phyloP scores from a whole-genome alignment of 306 rosid species.

The Malus fusca region DNA sequence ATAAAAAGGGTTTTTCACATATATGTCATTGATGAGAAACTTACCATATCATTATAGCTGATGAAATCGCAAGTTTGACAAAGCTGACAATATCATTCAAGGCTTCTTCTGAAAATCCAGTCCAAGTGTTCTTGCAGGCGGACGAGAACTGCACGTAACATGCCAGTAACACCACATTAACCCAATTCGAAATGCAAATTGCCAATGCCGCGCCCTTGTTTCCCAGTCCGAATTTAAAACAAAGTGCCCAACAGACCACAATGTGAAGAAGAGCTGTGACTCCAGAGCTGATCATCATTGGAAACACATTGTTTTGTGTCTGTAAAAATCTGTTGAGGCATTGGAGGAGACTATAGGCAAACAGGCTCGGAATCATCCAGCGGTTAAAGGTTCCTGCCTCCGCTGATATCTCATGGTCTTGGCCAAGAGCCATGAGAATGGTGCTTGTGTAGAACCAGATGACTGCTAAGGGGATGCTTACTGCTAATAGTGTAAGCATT shows the following conservation, averaged over 20 bases:
- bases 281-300: slow-evolving; percentile 47
- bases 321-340: slow-evolving; percentile 54
- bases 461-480: slow-evolving; percentile 34
- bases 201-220: slow-evolving; percentile 53
- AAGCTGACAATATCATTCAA: slow-evolving; percentile 37
- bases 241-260: slow-evolving; percentile 41
- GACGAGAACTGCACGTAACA: slow-evolving; percentile 29
- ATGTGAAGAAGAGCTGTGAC: slow-evolving; percentile 39
- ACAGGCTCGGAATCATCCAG: slow-evolving; percentile 47
- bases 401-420: slow-evolving; percentile 33
- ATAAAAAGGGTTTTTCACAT: background rate
- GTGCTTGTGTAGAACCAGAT: slow-evolving; percentile 37
- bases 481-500: slow-evolving; percentile 32
- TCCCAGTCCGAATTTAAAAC: slow-evolving; percentile 29
- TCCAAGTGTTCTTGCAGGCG: slow-evolving; percentile 45
- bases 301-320: slow-evolving; percentile 49
- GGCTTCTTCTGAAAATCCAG: slow-evolving; percentile 47
- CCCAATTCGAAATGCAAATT: slow-evolving; percentile 40
- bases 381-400: slow-evolving; percentile 37
- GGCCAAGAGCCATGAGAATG: slow-evolving; percentile 35
- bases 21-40: background rate
- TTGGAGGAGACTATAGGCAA: slow-evolving; percentile 36
- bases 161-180: slow-evolving; percentile 33
- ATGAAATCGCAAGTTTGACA: slow-evolving; percentile 47
- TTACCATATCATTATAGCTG: slow-evolving; percentile 60